Percentiles rank a stretch among this genome's conserved stretches.
phyloP scores from a whole-genome alignment of 352 stramenopile genomes.

The Elongisporangium senticosum region DNA sequence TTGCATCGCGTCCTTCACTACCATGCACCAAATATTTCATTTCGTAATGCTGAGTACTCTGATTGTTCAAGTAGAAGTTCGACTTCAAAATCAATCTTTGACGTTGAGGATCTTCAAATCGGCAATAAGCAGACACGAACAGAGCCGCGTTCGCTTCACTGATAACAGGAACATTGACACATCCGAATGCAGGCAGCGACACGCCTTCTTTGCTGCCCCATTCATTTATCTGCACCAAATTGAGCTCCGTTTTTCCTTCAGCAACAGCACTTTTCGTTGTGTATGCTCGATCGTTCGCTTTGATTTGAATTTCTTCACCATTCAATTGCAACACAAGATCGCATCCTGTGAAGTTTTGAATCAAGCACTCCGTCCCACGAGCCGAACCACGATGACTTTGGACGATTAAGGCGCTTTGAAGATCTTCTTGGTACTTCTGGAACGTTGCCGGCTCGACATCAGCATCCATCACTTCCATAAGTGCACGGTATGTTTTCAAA shows the following conservation, averaged over 20 bases:
- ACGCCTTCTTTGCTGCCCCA: slow-evolving; percentile 44
- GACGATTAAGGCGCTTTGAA: slow-evolving; percentile 28
- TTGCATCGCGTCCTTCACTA: slow-evolving; percentile 30
- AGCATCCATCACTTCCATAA: slow-evolving; percentile 74
- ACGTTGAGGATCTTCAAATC: slow-evolving; percentile 57
- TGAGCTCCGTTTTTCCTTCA: slow-evolving; percentile 33
- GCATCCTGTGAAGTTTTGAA: slow-evolving; percentile 71
- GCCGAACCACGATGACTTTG: slow-evolving; percentile 36
- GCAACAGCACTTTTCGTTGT: slow-evolving; percentile 10
- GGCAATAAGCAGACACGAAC: slow-evolving; percentile 63
- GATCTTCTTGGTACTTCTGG: slow-evolving; percentile 60
- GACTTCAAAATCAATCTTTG: slow-evolving; percentile 73
- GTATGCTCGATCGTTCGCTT: background rate
- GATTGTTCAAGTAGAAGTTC: slow-evolving; percentile 79
- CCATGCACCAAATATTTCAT: slow-evolving; percentile 69
- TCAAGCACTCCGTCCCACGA: slow-evolving; percentile 43
- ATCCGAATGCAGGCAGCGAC: slow-evolving; percentile 51
- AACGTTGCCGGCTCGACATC: slow-evolving; percentile 53
- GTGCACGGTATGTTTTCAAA: slow-evolving; percentile 65
- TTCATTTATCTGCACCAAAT: slow-evolving; percentile 49
- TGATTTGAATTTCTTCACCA: slow-evolving; percentile 30
- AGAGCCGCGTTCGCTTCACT: slow-evolving; percentile 34
- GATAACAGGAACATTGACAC: slow-evolving; percentile 48
- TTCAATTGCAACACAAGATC: slow-evolving; percentile 48
- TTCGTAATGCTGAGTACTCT: slow-evolving; percentile 66